Base-by-base conservation (phyloP, 2,329 filamentous ascomycete species). In the Curvularia sp. region DNA sequence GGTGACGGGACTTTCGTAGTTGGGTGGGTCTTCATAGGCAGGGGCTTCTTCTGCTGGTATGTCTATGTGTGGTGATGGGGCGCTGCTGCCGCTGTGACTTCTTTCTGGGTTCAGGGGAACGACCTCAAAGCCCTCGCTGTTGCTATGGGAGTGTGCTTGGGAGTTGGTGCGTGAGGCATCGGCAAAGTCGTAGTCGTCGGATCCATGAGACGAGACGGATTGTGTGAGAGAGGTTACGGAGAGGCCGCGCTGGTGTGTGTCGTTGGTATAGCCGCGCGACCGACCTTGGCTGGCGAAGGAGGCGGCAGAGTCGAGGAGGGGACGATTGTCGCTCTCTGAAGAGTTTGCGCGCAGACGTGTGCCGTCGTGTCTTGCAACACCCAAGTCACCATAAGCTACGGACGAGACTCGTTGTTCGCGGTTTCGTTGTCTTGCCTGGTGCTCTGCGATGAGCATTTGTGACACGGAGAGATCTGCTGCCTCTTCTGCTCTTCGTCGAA, bases 331-430 rank as follows among this genome's bases (percentile, higher is more conserved):
- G 68, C 88, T 91, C 65, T 93, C 90, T 18, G 82, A 83, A 62
- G 89, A 93, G 69, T 88, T 89, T 35, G 89, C 89, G 30, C 91
- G 84, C 28, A 95, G 78, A 46, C 91, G 82, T 1, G 89, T 91
- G 49, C 91, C 91, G 67, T 95, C 91, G 68, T 91, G 90, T 44
- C 89, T 83, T 0, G 89, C 90, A 13, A 93, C 85, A 33, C 91
- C 91, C 4, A 95, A 76, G 42, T 91, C 89, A 9, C 85, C 89
- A 67, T 95, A 95, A 43, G 88, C 87, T 18, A 95, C 91, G 55
- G 87, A 89, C 44, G 89, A 91, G 3, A 92, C 87, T 15, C 89
- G 84, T 26, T 89, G 83, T 56, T 89, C 85, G 18, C 90, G 83
- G 60, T 82, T 82, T 13, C 84, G 82, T 69, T 87, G 78, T 26